These are phyloP conservation scores for Xerocomus spinulosus DNA, from an alignment of 768 basidiomycete species.

Conservation along the genomic window DNA sequence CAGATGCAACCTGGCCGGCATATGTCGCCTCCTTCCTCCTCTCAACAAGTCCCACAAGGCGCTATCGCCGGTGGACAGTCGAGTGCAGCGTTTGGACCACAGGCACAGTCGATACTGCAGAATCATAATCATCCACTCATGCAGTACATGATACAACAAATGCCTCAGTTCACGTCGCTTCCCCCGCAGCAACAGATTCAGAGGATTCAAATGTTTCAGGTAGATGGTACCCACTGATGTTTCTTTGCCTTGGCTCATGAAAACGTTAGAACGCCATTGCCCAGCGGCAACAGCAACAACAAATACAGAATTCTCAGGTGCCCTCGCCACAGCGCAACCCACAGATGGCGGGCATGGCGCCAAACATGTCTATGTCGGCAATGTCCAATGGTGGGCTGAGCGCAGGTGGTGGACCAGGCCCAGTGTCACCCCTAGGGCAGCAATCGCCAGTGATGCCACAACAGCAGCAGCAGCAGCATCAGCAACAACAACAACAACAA, in stretches of 20 bases:
- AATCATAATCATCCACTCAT: conserved; percentile 54
- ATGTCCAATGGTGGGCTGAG: conserved; percentile 27
- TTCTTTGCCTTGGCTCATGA: conserved; percentile 5
- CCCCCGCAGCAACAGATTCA: conserved; percentile 56
- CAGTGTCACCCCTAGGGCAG: conserved; percentile 28
- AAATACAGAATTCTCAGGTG: conserved; percentile 27
- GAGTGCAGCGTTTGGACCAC: conserved; percentile 26
- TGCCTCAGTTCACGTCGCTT: conserved; percentile 52
- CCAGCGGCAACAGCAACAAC: conserved; percentile 28
- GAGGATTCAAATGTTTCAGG: conserved; percentile 51
- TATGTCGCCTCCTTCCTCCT: conserved; percentile 39
- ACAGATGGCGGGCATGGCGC: conserved; percentile 29
- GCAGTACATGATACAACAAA: conserved; percentile 46
- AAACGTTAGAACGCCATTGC: conserved; percentile 13
- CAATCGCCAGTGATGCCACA: conserved; percentile 29
- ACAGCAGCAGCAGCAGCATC: conserved; percentile 20
- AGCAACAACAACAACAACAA: no score
- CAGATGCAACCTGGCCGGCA: conserved; percentile 35
- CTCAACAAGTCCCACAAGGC: conserved; percentile 21
- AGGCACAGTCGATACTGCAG: conserved; percentile 47
- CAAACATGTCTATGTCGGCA: conserved; percentile 23
- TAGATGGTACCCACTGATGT: conserved; percentile 21
- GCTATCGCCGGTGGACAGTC: conserved; percentile 13
- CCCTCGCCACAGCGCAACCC: conserved; percentile 24
- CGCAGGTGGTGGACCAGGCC: conserved; percentile 23